A percentile compares a stretch with the other conserved stretches of the same genome.
Evolutionary conservation across 495 filamentous ascomycete species (phyloP).

Genomic region (Penicillium diatomitis): DNA sequence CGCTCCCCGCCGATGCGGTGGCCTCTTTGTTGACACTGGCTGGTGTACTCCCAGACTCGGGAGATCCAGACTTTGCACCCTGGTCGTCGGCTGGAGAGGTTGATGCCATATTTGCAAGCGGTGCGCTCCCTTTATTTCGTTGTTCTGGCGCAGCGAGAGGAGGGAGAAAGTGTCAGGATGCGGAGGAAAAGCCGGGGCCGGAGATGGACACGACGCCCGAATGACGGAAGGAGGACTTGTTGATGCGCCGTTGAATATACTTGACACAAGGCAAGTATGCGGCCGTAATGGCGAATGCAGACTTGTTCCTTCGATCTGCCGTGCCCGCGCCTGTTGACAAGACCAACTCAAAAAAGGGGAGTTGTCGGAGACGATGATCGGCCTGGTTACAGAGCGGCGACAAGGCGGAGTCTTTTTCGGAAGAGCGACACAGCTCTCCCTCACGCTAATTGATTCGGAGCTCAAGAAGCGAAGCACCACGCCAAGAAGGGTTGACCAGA

Average conservation of each 20-base stretch:
- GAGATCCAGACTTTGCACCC: slow-evolving; percentile 17
- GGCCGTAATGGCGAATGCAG: no score
- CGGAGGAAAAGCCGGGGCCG: neutral
- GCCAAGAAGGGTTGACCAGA: no score
- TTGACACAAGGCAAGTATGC: no score
- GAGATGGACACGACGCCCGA: slow-evolving; percentile 1
- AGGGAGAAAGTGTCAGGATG: neutral
- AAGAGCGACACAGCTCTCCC: slow-evolving; percentile 4
- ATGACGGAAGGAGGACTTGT: slow-evolving; percentile 2
- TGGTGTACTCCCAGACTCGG: slow-evolving; percentile 20
- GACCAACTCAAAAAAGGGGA: neutral
- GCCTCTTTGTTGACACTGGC: slow-evolving; percentile 46
- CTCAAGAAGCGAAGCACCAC: no score
- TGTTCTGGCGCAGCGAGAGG: neutral
- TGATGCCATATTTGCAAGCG: slow-evolving; percentile 17
- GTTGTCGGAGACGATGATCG: neutral
- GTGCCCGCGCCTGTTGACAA: neutral
- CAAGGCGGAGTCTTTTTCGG: slow-evolving; percentile 9
- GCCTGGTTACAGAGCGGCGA: neutral
- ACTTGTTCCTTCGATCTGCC: neutral
- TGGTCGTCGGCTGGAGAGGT: slow-evolving; percentile 19
- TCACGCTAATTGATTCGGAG: neutral
- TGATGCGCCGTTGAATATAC: neutral
- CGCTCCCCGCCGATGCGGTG: slow-evolving; percentile 48
- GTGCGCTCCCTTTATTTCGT: neutral